Evolutionary conservation across 1,284 basidiomycete genomes (phyloP), one percentile per base, ranked within the genome.

Genomic region (Puccinia polysora): DNA sequence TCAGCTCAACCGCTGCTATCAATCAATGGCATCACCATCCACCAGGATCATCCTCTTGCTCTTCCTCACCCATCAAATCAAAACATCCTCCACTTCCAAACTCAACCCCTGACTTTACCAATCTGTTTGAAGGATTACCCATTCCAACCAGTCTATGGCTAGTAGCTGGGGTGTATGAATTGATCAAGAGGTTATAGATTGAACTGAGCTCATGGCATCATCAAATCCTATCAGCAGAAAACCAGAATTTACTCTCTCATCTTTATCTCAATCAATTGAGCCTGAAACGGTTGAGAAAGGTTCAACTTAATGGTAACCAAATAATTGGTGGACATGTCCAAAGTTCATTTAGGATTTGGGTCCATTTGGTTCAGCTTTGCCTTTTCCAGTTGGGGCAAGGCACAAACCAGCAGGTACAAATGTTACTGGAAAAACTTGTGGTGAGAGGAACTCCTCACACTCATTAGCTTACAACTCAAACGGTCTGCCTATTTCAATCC

Each of bases 111-210:
- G n/a, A n/a, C 40, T n/a, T n/a, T n/a, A n/a, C 87, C 88, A 78
- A 98, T 95, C n/a, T n/a, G 82, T 99, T 98, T 80, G 95, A 98
- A 81, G 95, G 95, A 4, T 84, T 99, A 28, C 95, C 95, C n/a
- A 98, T 99, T 74, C 95, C 95, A 0, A 91, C 90, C 0, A 90
- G 89, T 18, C 84, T 99, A 55, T 84, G 81, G 10, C 84, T 99
- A 62, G 93, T 97, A 72, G 86, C 83, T 14, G 78, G 89, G 36
- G 84, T 98, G 81, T 87, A 88, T 15, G 88, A 87, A 76, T 96
- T 90, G 86, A 86, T 89, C 49, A 86, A 86, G 76, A 83, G 86
- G 73, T 94, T 91, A 10, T 89, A 87, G 86, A 88, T 91, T 76
- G 88, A 85, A 73, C 88, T 88, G 12, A 84, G 88, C 88, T 20